Conservation (phyloP, 2,329 filamentous ascomycete genomes). For the Trichoderma endophyticum region DNA sequence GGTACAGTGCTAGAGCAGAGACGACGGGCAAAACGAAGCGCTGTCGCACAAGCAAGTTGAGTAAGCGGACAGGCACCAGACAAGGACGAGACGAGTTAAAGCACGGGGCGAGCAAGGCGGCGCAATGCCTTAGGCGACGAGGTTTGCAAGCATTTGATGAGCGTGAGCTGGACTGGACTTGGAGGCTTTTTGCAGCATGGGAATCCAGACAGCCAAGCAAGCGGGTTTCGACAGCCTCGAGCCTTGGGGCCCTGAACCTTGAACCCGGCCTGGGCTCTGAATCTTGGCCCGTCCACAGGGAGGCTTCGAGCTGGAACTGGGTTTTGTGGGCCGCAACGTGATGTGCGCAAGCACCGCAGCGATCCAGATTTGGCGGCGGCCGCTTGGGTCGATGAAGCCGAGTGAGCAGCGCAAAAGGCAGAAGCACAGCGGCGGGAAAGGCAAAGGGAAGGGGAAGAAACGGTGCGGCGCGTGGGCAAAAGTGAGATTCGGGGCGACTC, state of each 20-base stretch:
- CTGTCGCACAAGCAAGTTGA: not conserved
- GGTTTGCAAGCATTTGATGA: not conserved
- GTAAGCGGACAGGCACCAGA: not conserved
- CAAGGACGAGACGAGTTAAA: not conserved
- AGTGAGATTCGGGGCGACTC: constrained; percentile 5
- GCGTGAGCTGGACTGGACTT: not conserved
- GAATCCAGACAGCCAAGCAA: not conserved
- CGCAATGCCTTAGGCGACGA: constrained; percentile 1
- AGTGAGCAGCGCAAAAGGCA: not conserved
- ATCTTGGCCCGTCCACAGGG: not conserved
- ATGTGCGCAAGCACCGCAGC: not conserved
- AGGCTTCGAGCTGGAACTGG: not conserved
- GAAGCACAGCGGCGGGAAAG: not conserved
- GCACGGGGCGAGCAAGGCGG: not conserved
- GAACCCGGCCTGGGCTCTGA: not conserved
- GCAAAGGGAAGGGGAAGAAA: not conserved
- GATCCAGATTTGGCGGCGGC: not conserved
- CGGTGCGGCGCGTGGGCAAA: not conserved
- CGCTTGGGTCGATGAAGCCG: not conserved
- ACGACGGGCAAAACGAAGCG: not conserved
- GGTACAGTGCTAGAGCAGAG: not conserved
- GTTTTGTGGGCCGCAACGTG: constrained; percentile 9
- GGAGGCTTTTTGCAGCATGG: not conserved
- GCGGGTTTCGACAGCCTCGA: not conserved
- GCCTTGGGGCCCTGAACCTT: not conserved